These are phyloP conservation scores for Cladosporium sp. DNA, from an alignment of 2,329 filamentous ascomycete genomes.

Conservation along the genomic window DNA sequence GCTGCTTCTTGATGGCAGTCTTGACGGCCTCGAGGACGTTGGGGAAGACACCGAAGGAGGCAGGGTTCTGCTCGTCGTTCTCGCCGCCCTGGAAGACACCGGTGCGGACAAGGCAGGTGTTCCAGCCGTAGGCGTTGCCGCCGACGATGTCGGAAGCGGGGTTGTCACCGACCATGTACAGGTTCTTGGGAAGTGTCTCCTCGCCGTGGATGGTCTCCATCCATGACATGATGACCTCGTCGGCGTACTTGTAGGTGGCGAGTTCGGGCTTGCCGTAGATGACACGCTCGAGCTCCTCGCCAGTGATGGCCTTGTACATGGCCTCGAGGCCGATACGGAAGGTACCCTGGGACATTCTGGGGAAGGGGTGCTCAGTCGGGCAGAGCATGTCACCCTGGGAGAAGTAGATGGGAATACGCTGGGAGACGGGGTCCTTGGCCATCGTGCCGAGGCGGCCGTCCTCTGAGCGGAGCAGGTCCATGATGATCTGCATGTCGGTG, in stretches of 20 bases:
- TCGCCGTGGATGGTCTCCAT: conserved; percentile 76
- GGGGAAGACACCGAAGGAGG: conserved; percentile 72
- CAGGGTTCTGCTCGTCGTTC: conserved; percentile 75
- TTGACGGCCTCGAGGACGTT: conserved; percentile 73
- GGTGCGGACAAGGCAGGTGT: conserved; percentile 74
- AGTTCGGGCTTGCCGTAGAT: conserved; percentile 74
- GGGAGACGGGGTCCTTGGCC: conserved; percentile 64
- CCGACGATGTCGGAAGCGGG: conserved; percentile 72
- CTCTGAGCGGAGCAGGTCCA: conserved; percentile 69
- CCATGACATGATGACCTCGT: conserved; percentile 71
- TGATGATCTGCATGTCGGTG: conserved; percentile 74
- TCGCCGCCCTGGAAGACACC: conserved; percentile 76
- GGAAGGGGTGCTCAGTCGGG: conserved; percentile 53
- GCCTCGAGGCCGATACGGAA: conserved; percentile 74
- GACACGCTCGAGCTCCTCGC: conserved; percentile 70
- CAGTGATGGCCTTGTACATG: conserved; percentile 70
- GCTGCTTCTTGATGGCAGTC: conserved; percentile 66
- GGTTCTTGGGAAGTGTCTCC: conserved; percentile 65
- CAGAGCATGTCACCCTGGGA: conserved; percentile 66
- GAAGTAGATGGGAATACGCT: conserved; percentile 74
- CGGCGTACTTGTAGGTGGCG: conserved; percentile 77
- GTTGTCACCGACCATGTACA: conserved; percentile 79
- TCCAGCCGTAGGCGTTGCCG: conserved; percentile 81
- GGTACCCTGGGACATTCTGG: conserved; percentile 71
- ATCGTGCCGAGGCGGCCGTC: conserved; percentile 66